These are phyloP conservation scores for Phytophthora multivora DNA, from an alignment of 352 stramenopile species.

Conservation along the genomic window DNA sequence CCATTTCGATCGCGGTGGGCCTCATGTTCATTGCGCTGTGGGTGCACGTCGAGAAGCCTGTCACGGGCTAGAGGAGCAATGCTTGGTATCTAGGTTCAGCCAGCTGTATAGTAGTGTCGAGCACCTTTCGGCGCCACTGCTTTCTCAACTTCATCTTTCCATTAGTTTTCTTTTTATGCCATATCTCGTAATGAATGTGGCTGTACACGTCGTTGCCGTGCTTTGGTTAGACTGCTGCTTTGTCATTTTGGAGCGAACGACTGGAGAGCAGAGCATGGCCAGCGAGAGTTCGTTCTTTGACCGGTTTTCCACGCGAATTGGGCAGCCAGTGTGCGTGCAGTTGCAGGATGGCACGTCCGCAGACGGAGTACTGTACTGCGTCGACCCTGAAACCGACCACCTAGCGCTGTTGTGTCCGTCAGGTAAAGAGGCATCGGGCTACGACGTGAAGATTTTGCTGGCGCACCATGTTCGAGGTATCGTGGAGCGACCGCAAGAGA, in stretches of 20 bases:
- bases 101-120: conserved; percentile 13
- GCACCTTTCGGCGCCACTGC: conserved; percentile 11
- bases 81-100: conserved; percentile 26
- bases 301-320: conserved; percentile 35
- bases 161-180: conserved; percentile 43
- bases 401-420: conserved; percentile 42
- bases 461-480: conserved; percentile 32
- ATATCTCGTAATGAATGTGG: conserved; percentile 32
- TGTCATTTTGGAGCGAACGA: conserved; percentile 3
- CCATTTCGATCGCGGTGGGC: conserved; percentile 76
- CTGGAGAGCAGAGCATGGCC: conserved; percentile 25
- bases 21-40: conserved; percentile 86
- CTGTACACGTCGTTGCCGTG: conserved; percentile 29
- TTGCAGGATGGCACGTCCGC: conserved; percentile 42
- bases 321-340: conserved; percentile 39
- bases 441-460: conserved; percentile 43
- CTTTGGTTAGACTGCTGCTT: not conserved
- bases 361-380: conserved; percentile 52
- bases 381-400: conserved; percentile 62
- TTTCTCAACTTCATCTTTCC: conserved; percentile 32
- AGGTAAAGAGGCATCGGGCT: conserved; percentile 4
- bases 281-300: conserved; percentile 35
- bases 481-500: conserved; percentile 14
- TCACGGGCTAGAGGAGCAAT: conserved; percentile 19
- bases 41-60: conserved; percentile 81